phyloP scores from a whole-genome alignment of 2,329 filamentous ascomycete species.

The Aspergillus luchuensis region DNA sequence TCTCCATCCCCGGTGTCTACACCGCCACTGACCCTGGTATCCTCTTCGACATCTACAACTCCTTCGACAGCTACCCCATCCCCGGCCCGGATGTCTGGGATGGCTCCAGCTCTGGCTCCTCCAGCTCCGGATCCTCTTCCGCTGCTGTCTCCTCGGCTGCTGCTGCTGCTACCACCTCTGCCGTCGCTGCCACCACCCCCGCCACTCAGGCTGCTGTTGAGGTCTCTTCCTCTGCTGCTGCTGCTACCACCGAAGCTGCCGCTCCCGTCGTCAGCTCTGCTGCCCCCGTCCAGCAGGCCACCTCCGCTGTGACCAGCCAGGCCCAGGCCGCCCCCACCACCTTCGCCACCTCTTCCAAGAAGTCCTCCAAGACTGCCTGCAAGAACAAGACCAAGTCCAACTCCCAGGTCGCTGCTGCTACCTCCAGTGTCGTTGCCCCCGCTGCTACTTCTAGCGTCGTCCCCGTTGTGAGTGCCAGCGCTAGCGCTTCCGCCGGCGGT shows the following conservation, averaged over 20 bases:
- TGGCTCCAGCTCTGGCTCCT: conserved; percentile 19
- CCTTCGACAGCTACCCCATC: conserved; percentile 24
- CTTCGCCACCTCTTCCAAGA: not conserved
- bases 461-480: not conserved
- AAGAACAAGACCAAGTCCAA: conserved; percentile 1
- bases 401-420: not conserved
- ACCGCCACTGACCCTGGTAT: conserved; percentile 19
- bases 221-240: not conserved
- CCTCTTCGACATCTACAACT: conserved; percentile 24
- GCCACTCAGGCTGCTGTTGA: not conserved
- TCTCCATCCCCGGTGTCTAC: conserved; percentile 25
- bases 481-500: conserved; percentile 9
- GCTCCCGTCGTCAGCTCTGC: not conserved
- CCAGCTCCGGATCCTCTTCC: conserved; percentile 8
- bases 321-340: conserved; percentile 5
- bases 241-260: conserved; percentile 6
- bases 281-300: not conserved
- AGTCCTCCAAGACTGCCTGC: not conserved
- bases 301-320: conserved; percentile 9
- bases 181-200: not conserved
- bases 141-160: not conserved
- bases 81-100: conserved; percentile 27
- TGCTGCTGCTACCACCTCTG: conserved; percentile 9
- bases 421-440: not conserved
- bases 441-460: not conserved